A percentile compares a stretch with the other conserved stretches of the same genome.
Evolutionary conservation across 768 basidiomycete species (phyloP).

Genomic region (Boletus pseudo-olivaceus): DNA sequence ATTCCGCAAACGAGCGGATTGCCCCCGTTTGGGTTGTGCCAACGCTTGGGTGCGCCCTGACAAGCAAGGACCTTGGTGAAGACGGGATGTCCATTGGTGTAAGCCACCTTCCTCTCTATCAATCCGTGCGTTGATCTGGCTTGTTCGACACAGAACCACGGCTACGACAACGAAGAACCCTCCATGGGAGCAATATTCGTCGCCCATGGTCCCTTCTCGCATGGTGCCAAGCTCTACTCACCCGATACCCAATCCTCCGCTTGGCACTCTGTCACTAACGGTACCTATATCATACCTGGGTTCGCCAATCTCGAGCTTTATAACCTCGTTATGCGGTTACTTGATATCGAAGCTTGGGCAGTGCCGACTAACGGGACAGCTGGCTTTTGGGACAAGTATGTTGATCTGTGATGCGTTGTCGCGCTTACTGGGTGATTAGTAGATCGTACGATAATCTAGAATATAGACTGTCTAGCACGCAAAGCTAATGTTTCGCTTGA

Average conservation of each 20-base stretch:
- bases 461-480: background rate
- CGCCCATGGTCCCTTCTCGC: constrained; percentile 85
- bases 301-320: constrained; percentile 87
- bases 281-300: constrained; percentile 67
- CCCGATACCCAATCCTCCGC: constrained; percentile 9
- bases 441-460: background rate
- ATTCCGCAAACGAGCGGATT: constrained; percentile 67
- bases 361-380: constrained; percentile 72
- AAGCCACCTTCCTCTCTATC: constrained; percentile 27
- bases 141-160: constrained; percentile 61
- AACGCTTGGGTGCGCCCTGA: constrained; percentile 74
- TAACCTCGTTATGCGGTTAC: constrained; percentile 71
- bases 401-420: constrained; percentile 28
- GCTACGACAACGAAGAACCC: constrained; percentile 76
- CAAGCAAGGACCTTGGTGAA: constrained; percentile 58
- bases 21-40: constrained; percentile 87
- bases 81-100: constrained; percentile 73
- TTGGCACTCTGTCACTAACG: constrained; percentile 64
- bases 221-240: constrained; percentile 54
- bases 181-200: constrained; percentile 91
- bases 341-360: constrained; percentile 55
- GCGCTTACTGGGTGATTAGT: background rate
- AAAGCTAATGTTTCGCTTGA: constrained; percentile 1
- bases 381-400: constrained; percentile 82
- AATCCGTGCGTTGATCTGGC: background rate